Evolutionary conservation across 2,329 filamentous ascomycete genomes (phyloP), one percentile per base, ranked within the genome.

Genomic region (Pezicula rhizophila): DNA sequence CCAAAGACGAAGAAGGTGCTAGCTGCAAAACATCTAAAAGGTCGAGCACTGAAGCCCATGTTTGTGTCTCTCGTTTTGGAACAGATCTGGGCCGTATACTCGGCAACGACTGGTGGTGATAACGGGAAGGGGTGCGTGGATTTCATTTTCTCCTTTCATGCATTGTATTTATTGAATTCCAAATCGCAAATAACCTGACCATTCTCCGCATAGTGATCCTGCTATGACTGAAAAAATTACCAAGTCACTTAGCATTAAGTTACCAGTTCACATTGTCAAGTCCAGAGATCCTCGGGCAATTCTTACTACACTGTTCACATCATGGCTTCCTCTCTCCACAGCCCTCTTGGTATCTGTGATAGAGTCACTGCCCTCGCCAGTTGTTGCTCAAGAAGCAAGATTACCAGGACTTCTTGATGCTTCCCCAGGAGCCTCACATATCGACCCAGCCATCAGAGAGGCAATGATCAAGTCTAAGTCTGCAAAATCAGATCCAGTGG

Each of bases 21-120:
- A 5, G 87, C 85, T 1, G 80, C 84, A 25, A 97, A 96, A 68
- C 93, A 99, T 71, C 74, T 99, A 45, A 97, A 95, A 65, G 93
- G 93, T 3, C 79, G 93, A 42, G 81, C 85, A 51, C 71, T 99
- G 53, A 99, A 97, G 69, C 93, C 93, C 8, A 89, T 99, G 79
- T 99, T 99, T 66, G 93, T 97, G 12, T 93, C 97, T 66, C 75
- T 99, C 44, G 93, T 99, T 6, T 76, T 99, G 47, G 93, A 97
- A 58, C 92, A 90, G 52, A 85, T 99, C 48, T 99, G 93, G 93
- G 90, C 91, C 23, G 88, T 93, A 8, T 99, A 99, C 64, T 82
- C 91, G 60, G 92, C 91, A 38, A 96, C 92, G 1, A 86, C 82
- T 4, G 90, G 90, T 38, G 87, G 87, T 44, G 85, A 85, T 54